Base-by-base conservation (phyloP, 257 asterid genomes). In the Nicotiana benthamiana region DNA sequence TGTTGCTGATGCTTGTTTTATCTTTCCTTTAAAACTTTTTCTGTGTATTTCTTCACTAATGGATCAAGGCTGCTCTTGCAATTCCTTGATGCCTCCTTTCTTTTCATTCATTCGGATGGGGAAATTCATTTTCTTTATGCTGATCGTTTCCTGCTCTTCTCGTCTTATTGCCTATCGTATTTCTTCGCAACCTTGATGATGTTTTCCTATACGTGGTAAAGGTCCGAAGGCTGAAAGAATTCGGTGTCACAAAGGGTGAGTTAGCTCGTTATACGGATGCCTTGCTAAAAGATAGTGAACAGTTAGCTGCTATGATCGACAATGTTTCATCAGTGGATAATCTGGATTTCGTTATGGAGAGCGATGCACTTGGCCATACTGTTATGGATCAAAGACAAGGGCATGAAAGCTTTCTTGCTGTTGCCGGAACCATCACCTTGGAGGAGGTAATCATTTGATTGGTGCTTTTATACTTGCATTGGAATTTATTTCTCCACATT, bases 371-470 rank as follows among this genome's bases (percentile, higher is more conserved):
- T 56, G 93, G 97, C 81, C 98, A 96, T 83, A 94, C 90, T 72
- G 93, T 96, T 80, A 96, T 94, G 99, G 99, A 96, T 87, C 99
- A 94, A 85, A 87, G 93, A 80, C 99, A 96, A 89, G 98, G 97
- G 65, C 99, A 96, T 64, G 98, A 94, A 88, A 89, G 97, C 86
- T 88, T 96, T 88, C 88, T 96, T 87, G 92, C 93, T 81, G 80
- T 96, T 83, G 97, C 98, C 63, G 93, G 97, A 82, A 96, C 99
- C 4, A 89, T 96, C 79, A 89, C 97, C 81, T 97, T 94, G 75
- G 99, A 92, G 88, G 99, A 96, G 93, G 99, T 96, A 89, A 80
- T 72, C 22, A 9, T 80, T 79, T 30, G 52, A 62, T 74, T 46
- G 61, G 61, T 74, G 40, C 22, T 83, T 78, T 75, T 83, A 57